Base-by-base conservation (phyloP, 495 filamentous ascomycete species). In the Neurospora discreta region DNA sequence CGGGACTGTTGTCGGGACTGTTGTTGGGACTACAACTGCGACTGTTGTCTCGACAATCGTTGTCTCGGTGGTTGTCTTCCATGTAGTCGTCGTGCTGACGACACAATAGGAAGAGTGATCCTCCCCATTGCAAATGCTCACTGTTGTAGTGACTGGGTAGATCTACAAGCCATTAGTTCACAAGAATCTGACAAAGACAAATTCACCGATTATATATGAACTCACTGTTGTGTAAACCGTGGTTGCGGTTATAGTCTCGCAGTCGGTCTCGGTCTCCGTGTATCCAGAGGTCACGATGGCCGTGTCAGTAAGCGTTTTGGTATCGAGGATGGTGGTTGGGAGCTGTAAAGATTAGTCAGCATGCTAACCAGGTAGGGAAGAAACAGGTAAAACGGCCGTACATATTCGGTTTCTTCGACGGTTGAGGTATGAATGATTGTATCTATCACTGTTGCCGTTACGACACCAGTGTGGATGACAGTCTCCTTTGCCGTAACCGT, bases 71-170 rank as follows among this genome's bases (percentile, higher is more conserved):
- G 71, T 73, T 36, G 75, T 77, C 26, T 69, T 26, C 75, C 74
- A 78, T 69, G 75, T 67, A 9, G 78, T 81, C 4, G 71, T 75
- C 18, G 77, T 76, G 68, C 43, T 73, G 18, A 76, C 72, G n/a
- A 73, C 72, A 70, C 77, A 79, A 3, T 40, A 16, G 23, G 67
- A 20, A 18, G 76, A 71, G n/a, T 72, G 70, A 36, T 65, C 6
- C 52, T 65, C 52, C 13, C 69, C 69, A 39, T 75, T 73, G 67
- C 76, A 78, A 33, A 75, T 73, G 9, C 44, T 76, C 46, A 73
- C 68, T 15, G 76, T 78, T 38, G 46, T 71, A 40, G 72, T 75
- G 20, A 76, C 75, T 16, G 76, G 75, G 36, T 72, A 75, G 10
- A 71, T 74, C 74, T 74, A 68, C 15, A 33, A 39, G 52, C 30